Conservation (phyloP, 352 stramenopile genomes). For the Peronosclerospora sorghi region DNA sequence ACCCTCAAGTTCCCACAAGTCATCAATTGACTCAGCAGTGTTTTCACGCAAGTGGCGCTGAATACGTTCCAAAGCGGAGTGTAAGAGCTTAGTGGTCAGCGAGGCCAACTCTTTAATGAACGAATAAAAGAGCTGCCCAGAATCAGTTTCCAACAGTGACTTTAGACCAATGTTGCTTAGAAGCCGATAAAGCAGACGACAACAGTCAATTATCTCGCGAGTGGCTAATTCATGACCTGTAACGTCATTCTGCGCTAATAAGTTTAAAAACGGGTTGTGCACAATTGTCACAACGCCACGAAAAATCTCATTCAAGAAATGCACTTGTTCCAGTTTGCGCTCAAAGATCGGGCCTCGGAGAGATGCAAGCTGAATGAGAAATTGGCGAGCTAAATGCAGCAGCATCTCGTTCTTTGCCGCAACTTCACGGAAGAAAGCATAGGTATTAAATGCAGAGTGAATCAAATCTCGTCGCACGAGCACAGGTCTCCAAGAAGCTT, state of each 20-base stretch:
- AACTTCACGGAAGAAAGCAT: conserved; percentile 66
- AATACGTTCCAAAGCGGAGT: conserved; percentile 54
- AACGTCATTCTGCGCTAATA: conserved; percentile 51
- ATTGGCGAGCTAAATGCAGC: conserved; percentile 69
- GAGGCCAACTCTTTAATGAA: conserved; percentile 63
- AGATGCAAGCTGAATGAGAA: conserved; percentile 70
- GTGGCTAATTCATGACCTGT: conserved; percentile 57
- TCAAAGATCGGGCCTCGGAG: conserved; percentile 62
- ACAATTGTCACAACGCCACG: conserved; percentile 48
- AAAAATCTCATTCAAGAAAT: conserved; percentile 66
- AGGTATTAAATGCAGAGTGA: conserved; percentile 80
- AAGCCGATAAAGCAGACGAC: conserved; percentile 65
- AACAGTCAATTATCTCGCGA: conserved; percentile 76
- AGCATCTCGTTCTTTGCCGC: conserved; percentile 56
- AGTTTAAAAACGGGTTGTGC: conserved; percentile 63
- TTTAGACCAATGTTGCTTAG: conserved; percentile 66
- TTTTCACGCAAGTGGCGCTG: conserved; percentile 37
- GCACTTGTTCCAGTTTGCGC: conserved; percentile 43
- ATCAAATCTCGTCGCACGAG: conserved; percentile 64
- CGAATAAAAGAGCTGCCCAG: conserved; percentile 33
- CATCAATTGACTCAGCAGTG: conserved; percentile 39
- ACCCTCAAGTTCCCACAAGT: conserved; percentile 78
- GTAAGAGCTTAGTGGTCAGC: conserved; percentile 59
- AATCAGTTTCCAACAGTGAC: conserved; percentile 27
- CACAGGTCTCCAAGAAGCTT: conserved; percentile 57